Evolutionary conservation across 1,139 yeast species (phyloP).

Genomic region (Petasospora rhodanensis): DNA sequence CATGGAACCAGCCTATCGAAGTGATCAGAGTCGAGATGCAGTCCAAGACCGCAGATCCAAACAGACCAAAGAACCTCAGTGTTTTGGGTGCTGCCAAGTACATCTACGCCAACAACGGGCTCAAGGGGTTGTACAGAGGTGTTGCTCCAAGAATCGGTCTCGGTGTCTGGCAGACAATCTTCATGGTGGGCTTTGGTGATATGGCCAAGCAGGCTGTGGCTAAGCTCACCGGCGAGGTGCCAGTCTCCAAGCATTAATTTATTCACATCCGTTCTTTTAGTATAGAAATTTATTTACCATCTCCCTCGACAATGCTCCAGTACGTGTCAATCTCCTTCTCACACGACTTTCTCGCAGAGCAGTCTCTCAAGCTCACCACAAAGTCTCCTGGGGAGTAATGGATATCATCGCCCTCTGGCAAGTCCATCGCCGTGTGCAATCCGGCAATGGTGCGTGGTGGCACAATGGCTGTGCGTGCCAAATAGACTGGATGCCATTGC

Average conservation of each 20-base stretch:
- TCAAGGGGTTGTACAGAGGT: slow-evolving; percentile 91
- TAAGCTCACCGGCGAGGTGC: slow-evolving; percentile 50
- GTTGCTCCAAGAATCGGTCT: slow-evolving; percentile 95
- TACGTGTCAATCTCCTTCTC: slow-evolving; percentile 43
- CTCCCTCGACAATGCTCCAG: slow-evolving; percentile 22
- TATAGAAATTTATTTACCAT: slow-evolving; percentile 4
- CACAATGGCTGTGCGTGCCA: slow-evolving; percentile 68
- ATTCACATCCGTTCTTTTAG: too few species aligned
- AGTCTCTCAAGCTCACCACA: slow-evolving; percentile 55
- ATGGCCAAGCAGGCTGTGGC: slow-evolving; percentile 69
- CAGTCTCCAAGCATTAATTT: slow-evolving; percentile 28
- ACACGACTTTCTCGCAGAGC: slow-evolving; percentile 46
- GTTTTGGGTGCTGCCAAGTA: slow-evolving; percentile 78
- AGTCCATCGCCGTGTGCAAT: slow-evolving; percentile 32
- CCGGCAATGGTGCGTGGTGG: slow-evolving; percentile 56
- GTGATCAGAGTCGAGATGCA: slow-evolving; percentile 98
- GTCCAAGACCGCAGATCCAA: slow-evolving; percentile 85
- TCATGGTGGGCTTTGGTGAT: slow-evolving; percentile 99
- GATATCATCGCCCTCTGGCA: slow-evolving; percentile 33
- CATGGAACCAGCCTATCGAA: slow-evolving; percentile 99
- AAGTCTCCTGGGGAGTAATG: slow-evolving; percentile 60
- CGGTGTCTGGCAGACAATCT: slow-evolving; percentile 97
- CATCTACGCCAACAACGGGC: slow-evolving; percentile 76
- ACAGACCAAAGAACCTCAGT: slow-evolving; percentile 87
- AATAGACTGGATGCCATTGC: slow-evolving; percentile 88